Conservation (phyloP, 2,329 filamentous ascomycete genomes). For the Westerdykella ornata region DNA sequence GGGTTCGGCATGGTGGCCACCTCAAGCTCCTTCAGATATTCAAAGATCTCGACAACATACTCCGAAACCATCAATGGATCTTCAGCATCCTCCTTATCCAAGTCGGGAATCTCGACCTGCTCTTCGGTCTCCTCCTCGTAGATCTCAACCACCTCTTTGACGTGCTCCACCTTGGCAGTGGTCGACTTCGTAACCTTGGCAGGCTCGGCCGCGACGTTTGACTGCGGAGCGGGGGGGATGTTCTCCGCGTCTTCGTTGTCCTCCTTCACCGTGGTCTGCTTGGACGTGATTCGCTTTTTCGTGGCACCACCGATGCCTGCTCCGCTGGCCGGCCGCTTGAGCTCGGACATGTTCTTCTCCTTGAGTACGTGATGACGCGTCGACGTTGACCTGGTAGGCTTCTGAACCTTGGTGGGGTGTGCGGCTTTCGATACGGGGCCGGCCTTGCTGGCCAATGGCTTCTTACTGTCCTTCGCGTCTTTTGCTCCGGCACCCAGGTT, state of each 20-base stretch:
- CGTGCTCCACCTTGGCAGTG: slow-evolving; percentile 26
- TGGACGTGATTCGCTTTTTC: slow-evolving; percentile 61
- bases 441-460: slow-evolving; percentile 52
- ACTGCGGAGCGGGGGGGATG: slow-evolving; percentile 52
- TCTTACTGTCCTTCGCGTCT: slow-evolving; percentile 61
- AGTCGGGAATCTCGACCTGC: slow-evolving; percentile 45
- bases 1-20: slow-evolving; percentile 75
- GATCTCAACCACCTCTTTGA: slow-evolving; percentile 6
- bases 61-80: slow-evolving; percentile 98
- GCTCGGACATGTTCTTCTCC: slow-evolving; percentile 62
- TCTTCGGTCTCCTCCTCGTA: slow-evolving; percentile 19
- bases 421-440: slow-evolving; percentile 70
- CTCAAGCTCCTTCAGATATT: slow-evolving; percentile 87
- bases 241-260: slow-evolving; percentile 54
- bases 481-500: slow-evolving; percentile 34
- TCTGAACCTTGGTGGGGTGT: slow-evolving; percentile 76
- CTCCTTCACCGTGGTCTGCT: slow-evolving; percentile 48
- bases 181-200: slow-evolving; percentile 52
- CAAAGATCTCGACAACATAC: slow-evolving; percentile 95
- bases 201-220: slow-evolving; percentile 4
- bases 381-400: slow-evolving; percentile 55
- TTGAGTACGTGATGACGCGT: slow-evolving; percentile 58
- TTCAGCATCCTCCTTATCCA: slow-evolving; percentile 82
- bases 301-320: slow-evolving; percentile 56
- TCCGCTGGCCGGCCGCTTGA: slow-evolving; percentile 67